Conservation (phyloP, 2,329 filamentous ascomycete species). For the Pezicula carpinea region DNA sequence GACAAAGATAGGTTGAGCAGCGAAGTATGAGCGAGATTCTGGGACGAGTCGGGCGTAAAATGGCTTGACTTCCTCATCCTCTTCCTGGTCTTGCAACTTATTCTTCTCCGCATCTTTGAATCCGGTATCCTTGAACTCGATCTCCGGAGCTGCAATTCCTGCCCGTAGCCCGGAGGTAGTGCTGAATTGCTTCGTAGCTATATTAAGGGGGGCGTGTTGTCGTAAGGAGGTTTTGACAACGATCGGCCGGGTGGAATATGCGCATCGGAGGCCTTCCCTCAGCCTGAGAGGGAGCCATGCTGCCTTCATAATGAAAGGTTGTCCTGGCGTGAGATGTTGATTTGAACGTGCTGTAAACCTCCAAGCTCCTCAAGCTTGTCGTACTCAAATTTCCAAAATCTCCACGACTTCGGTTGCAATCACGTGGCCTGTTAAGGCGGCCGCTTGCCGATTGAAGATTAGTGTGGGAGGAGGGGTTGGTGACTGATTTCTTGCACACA, state of each 20-base stretch:
- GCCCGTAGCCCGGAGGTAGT: slow-evolving; percentile 24
- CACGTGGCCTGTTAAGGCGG: neutral
- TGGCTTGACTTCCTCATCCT: slow-evolving; percentile 25
- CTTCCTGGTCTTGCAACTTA: slow-evolving; percentile 25
- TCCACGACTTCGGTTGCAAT: neutral
- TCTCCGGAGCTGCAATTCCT: slow-evolving; percentile 38
- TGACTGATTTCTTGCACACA: neutral
- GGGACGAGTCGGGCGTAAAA: slow-evolving; percentile 71
- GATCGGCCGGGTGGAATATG: slow-evolving; percentile 11
- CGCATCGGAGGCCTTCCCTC: slow-evolving; percentile 21
- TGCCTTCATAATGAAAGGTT: slow-evolving; percentile 25
- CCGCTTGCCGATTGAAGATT: neutral
- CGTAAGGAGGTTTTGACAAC: slow-evolving; percentile 6
- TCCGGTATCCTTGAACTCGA: slow-evolving; percentile 32
- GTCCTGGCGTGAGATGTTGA: neutral
- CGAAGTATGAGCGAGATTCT: slow-evolving; percentile 90
- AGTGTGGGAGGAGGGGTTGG: too few species aligned
- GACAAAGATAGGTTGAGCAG: slow-evolving; percentile 77
- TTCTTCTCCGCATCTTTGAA: slow-evolving; percentile 24
- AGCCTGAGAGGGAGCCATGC: slow-evolving; percentile 24
- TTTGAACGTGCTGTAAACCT: neutral
- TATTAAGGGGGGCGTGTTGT: slow-evolving; percentile 13
- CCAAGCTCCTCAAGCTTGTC: neutral
- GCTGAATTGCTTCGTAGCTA: slow-evolving; percentile 17
- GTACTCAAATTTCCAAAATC: neutral